These are phyloP conservation scores for Drechslerella dactyloides DNA, from an alignment of 2,329 filamentous ascomycete genomes.

Conservation along the genomic window DNA sequence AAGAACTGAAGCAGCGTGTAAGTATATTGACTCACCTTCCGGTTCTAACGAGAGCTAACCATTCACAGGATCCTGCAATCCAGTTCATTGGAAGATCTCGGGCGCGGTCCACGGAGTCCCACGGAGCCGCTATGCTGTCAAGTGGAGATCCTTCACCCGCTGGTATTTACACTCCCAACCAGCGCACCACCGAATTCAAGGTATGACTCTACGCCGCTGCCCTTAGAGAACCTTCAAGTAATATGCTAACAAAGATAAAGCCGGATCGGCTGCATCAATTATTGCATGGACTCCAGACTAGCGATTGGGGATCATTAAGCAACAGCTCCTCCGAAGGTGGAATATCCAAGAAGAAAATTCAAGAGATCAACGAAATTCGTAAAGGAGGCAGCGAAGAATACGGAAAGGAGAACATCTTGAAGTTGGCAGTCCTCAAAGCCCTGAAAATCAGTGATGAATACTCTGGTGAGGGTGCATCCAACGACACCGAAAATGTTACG, in stretches of 20 bases:
- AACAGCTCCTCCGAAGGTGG: conserved; percentile 18
- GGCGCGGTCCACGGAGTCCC: conserved; percentile 10
- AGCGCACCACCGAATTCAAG: conserved; percentile 2
- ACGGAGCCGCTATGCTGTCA: conserved; percentile 10
- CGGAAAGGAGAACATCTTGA: conserved; percentile 11
- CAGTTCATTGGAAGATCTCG: conserved; percentile 28
- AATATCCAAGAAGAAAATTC: conserved; percentile 2
- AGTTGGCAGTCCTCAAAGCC: conserved; percentile 18
- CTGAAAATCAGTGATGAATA: conserved; percentile 1
- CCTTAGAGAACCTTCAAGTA: not conserved
- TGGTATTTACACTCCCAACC: not conserved
- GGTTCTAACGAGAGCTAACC: conserved; percentile 7
- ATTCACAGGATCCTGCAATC: conserved; percentile 36
- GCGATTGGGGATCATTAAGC: conserved; percentile 10
- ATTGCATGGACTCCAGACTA: conserved; percentile 30
- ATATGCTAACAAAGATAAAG: conserved; percentile 13
- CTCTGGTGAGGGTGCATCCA: not conserved
- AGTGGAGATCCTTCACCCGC: conserved; percentile 15
- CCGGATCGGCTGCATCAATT: conserved; percentile 31
- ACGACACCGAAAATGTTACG: not conserved
- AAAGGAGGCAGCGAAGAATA: not conserved
- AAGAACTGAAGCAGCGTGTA: conserved; percentile 36
- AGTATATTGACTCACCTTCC: not conserved
- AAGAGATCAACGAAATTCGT: not conserved
- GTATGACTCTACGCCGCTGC: conserved; percentile 1